A percentile compares a stretch with the other conserved stretches of the same genome.
Conservation (phyloP, 495 filamentous ascomycete genomes). For the Peziza echinospora region DNA sequence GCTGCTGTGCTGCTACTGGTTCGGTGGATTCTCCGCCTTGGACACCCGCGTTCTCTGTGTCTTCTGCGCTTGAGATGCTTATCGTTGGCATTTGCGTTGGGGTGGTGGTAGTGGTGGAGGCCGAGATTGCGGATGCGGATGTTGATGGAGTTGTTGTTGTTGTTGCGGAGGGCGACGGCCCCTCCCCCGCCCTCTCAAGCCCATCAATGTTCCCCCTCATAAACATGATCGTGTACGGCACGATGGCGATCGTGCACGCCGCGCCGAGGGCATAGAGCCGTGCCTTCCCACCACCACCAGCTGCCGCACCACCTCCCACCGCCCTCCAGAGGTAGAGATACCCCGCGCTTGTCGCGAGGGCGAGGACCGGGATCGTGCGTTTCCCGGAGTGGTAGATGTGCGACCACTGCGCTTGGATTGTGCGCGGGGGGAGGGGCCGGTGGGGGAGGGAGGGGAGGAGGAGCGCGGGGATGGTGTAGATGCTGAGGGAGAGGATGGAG, state of each 20-base stretch:
- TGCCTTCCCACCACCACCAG: too few species aligned
- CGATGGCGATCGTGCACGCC: not conserved
- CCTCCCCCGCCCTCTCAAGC: not conserved
- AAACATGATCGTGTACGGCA: constrained; percentile 5
- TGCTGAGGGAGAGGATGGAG: constrained; percentile 1
- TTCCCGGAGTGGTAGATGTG: constrained; percentile 4
- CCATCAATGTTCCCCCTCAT: constrained; percentile 2
- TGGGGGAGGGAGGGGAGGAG: constrained; percentile 23
- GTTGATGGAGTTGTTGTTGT: too few species aligned
- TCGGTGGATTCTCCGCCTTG: not conserved
- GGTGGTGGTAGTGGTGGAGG: too few species aligned
- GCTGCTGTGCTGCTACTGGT: too few species aligned
- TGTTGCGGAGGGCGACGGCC: too few species aligned
- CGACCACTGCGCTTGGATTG: constrained; percentile 9
- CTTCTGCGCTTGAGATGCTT: too few species aligned
- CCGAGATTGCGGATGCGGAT: too few species aligned
- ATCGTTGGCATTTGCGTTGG: too few species aligned
- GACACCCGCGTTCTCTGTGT: not conserved
- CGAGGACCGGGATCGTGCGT: constrained; percentile 1
- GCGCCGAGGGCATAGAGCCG: not conserved
- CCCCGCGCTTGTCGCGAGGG: not conserved
- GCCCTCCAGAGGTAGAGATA: constrained; percentile 1
- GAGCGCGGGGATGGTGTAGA: constrained; percentile 5
- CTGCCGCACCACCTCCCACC: too few species aligned
- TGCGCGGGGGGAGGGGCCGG: constrained; percentile 23